phyloP scores from a whole-genome alignment of 1,284 basidiomycete genomes.

The Testicularia cyperi region DNA sequence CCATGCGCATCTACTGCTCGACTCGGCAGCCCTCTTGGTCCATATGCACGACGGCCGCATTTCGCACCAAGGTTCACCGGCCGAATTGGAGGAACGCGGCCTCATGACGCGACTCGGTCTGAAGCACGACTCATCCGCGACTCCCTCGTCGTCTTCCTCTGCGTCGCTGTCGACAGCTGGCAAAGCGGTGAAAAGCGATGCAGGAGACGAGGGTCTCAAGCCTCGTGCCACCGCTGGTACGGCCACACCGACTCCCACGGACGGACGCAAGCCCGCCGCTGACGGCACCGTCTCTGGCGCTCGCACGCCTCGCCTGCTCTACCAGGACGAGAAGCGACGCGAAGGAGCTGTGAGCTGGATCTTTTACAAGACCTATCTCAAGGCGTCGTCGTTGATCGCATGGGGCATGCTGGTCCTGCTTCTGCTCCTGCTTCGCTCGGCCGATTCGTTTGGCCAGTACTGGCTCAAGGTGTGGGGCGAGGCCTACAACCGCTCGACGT shows the following conservation, averaged over 20 bases:
- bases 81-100: constrained; percentile 7
- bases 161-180: too few species aligned
- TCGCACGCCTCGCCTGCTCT: constrained; percentile 30
- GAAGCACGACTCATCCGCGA: neutral
- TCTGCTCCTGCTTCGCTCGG: constrained; percentile 17
- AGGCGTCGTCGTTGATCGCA: constrained; percentile 21
- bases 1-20: constrained; percentile 39
- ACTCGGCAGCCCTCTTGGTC: constrained; percentile 30
- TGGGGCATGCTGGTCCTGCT: constrained; percentile 24
- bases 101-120: too few species aligned
- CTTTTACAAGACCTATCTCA: constrained; percentile 39
- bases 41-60: constrained; percentile 40
- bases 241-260: too few species aligned
- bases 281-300: constrained; percentile 13
- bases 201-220: too few species aligned
- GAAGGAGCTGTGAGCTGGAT: constrained; percentile 38
- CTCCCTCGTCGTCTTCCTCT: too few species aligned
- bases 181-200: too few species aligned
- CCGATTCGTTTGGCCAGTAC: constrained; percentile 37
- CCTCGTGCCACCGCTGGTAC: too few species aligned
- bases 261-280: neutral
- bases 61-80: constrained; percentile 14
- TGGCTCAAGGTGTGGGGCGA: constrained; percentile 55
- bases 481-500: constrained; percentile 16
- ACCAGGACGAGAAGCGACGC: constrained; percentile 40